phyloP scores from a whole-genome alignment of 495 filamentous ascomycete genomes.

The Penicillium alfredii region DNA sequence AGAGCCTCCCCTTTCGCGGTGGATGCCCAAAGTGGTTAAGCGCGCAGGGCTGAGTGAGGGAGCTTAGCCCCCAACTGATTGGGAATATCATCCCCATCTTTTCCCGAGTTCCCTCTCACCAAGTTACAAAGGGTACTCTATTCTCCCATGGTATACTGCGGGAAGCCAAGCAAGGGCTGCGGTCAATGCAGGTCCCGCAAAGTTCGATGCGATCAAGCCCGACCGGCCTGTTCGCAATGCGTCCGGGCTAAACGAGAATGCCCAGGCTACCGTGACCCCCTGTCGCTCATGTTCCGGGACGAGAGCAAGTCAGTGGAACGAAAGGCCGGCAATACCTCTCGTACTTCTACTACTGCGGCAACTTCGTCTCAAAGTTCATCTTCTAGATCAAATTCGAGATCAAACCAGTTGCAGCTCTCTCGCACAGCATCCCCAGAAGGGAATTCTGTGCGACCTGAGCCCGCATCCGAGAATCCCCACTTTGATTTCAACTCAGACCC shows the following conservation, averaged over 20 bases:
- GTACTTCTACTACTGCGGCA: conserved; percentile 11
- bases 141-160: conserved; percentile 61
- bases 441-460: conserved; percentile 8
- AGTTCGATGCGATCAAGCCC: conserved; percentile 60
- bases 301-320: conserved; percentile 62
- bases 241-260: conserved; percentile 58
- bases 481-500: conserved; percentile 19
- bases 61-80: conserved; percentile 5
- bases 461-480: conserved; percentile 8
- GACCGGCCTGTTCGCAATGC: conserved; percentile 63
- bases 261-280: conserved; percentile 63
- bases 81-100: conserved; percentile 2
- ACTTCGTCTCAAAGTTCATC: no score
- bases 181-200: conserved; percentile 65
- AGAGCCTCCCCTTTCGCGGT: conserved; percentile 5
- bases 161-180: conserved; percentile 67
- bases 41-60: no score
- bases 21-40: conserved; percentile 11
- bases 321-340: conserved; percentile 48
- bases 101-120: no score
- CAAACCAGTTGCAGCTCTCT: conserved; percentile 8
- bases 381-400: conserved; percentile 1
- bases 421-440: conserved; percentile 20
- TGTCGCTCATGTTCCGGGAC: conserved; percentile 67
- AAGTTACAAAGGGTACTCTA: background rate